Conservation (phyloP, 2,329 filamentous ascomycete genomes). For the Monosporascus sp. region DNA sequence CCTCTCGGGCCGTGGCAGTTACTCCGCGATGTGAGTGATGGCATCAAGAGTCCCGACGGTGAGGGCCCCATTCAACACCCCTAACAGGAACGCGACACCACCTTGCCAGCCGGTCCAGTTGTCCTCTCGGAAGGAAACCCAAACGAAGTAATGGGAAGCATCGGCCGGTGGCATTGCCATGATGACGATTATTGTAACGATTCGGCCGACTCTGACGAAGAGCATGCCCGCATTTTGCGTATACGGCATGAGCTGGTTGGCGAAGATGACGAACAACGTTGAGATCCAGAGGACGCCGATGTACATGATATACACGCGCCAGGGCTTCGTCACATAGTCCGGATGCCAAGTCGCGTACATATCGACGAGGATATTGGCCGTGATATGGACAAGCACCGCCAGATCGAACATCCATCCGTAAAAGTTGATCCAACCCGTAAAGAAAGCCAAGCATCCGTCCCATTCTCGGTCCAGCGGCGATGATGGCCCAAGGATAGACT, state of each 20-base stretch:
- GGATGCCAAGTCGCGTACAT: conserved; percentile 57
- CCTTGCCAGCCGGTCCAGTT: conserved; percentile 48
- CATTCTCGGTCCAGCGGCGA: conserved; percentile 50
- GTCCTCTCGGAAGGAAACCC: conserved; percentile 41
- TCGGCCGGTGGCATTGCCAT: conserved; percentile 48
- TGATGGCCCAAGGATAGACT: conserved; percentile 57
- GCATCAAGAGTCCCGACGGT: conserved; percentile 61
- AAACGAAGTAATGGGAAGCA: conserved; percentile 48
- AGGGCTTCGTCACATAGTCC: conserved; percentile 43
- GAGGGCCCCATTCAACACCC: conserved; percentile 63
- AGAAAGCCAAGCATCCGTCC: conserved; percentile 47
- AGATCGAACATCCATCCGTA: conserved; percentile 59
- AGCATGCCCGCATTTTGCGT: conserved; percentile 49
- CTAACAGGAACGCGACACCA: conserved; percentile 59
- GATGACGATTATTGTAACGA: conserved; percentile 48
- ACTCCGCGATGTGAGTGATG: conserved; percentile 57
- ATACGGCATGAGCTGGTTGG: conserved; percentile 50
- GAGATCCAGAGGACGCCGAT: conserved; percentile 50
- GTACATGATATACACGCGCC: conserved; percentile 57
- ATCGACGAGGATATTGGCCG: conserved; percentile 54
- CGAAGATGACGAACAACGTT: conserved; percentile 48
- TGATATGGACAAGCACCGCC: conserved; percentile 53
- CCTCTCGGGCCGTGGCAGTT: conserved; percentile 43
- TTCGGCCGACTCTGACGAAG: conserved; percentile 47
- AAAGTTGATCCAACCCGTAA: conserved; percentile 47